These are phyloP conservation scores for Oemleria cerasiformis DNA, from an alignment of 306 rosid species.

Conservation along the genomic window DNA sequence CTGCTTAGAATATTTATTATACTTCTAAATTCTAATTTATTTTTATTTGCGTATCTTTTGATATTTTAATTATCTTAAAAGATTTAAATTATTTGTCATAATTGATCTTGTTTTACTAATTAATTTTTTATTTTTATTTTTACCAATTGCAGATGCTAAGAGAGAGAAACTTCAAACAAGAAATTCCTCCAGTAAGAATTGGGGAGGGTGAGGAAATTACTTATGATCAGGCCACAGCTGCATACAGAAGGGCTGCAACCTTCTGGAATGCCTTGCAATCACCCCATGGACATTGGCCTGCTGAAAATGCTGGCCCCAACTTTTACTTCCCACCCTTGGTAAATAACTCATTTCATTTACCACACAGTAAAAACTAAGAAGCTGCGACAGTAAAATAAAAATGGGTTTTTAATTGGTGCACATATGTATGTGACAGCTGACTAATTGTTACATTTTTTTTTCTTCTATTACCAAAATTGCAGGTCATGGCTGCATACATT, in stretches of 20 bases:
- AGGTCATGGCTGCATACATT: constrained; percentile 66
- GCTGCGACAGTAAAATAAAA: background rate
- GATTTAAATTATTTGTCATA: background rate
- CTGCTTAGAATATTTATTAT: no score
- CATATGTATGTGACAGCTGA: background rate
- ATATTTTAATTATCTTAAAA: background rate
- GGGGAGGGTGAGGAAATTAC: constrained; percentile 50
- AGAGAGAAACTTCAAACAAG: constrained; percentile 61
- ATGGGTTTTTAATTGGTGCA: background rate
- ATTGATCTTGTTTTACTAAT: background rate
- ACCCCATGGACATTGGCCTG: constrained; percentile 86
- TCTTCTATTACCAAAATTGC: background rate
- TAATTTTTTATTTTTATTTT: background rate
- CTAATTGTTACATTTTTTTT: background rate
- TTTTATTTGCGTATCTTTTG: background rate
- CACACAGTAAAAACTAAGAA: background rate
- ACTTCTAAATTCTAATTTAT: background rate
- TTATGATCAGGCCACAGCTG: constrained; percentile 28
- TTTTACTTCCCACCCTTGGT: constrained; percentile 77
- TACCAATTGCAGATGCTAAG: constrained; percentile 38
- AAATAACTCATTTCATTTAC: background rate
- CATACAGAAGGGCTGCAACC: constrained; percentile 44
- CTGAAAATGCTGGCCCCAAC: constrained; percentile 70
- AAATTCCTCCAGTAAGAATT: constrained; percentile 39
- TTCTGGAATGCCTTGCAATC: constrained; percentile 55